These are phyloP conservation scores for Zymoseptoria pseudotritici DNA, from an alignment of 2,329 filamentous ascomycete species.

Conservation along the genomic window DNA sequence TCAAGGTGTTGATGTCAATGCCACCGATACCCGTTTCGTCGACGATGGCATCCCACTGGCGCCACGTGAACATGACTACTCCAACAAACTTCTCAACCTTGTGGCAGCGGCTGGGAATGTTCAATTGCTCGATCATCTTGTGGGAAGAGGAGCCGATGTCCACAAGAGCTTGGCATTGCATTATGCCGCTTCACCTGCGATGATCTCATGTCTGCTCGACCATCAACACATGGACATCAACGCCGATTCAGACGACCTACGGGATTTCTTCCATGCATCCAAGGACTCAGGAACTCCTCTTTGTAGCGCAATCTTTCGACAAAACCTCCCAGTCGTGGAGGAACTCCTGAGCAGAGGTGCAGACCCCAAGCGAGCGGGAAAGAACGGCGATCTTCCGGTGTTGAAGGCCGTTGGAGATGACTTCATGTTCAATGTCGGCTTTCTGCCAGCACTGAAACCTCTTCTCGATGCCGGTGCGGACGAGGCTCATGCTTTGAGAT, in stretches of 20 bases:
- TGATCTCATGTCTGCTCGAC: conserved; percentile 10
- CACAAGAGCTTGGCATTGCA: conserved; percentile 5
- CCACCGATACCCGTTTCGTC: conserved; percentile 2
- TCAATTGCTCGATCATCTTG: conserved; percentile 10
- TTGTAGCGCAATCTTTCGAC: conserved; percentile 5
- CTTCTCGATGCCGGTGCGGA: conserved; percentile 9
- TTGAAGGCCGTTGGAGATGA: not conserved
- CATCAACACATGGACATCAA: conserved; percentile 10
- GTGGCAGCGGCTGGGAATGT: conserved; percentile 10
- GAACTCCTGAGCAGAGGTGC: conserved; percentile 8
- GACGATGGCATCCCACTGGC: conserved; percentile 2
- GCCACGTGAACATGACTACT: conserved; percentile 2
- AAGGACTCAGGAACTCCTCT: conserved; percentile 8
- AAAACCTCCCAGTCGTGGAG: conserved; percentile 8
- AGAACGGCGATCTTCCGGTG: not conserved
- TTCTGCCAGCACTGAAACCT: conserved; percentile 4
- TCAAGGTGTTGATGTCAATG: conserved; percentile 10
- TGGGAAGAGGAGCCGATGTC: conserved; percentile 7
- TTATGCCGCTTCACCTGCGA: conserved; percentile 1
- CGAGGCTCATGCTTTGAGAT: not conserved
- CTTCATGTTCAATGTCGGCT: not conserved
- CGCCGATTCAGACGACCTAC: conserved; percentile 5
- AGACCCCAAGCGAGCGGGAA: not conserved
- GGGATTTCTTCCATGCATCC: conserved; percentile 2
- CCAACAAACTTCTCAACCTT: conserved; percentile 8